phyloP scores from a whole-genome alignment of 371 early-diverging fungal species.

The Chytridiales sp. region DNA sequence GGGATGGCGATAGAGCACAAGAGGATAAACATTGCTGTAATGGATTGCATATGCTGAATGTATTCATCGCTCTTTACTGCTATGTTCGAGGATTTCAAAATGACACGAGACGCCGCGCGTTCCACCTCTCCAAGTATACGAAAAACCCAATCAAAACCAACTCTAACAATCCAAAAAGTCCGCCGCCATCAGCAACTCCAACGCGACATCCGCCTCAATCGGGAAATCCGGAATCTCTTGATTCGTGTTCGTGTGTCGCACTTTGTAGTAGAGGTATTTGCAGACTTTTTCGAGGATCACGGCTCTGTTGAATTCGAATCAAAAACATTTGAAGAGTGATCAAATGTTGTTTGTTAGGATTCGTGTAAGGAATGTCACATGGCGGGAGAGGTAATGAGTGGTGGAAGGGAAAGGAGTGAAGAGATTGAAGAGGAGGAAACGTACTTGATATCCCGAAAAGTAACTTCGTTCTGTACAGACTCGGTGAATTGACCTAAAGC shows the following conservation, averaged over 20 bases:
- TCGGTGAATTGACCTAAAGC: slow-evolving; percentile 83
- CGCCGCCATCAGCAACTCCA: slow-evolving; percentile 94
- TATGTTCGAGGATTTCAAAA: too few relatives aligned
- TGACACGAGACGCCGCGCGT: too few relatives aligned
- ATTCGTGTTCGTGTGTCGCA: slow-evolving; percentile 46
- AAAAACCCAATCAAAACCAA: too few relatives aligned
- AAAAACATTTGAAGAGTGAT: too few relatives aligned
- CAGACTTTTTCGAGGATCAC: slow-evolving; percentile 89
- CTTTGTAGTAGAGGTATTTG: slow-evolving; percentile 76
- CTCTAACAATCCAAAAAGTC: slow-evolving; percentile 85
- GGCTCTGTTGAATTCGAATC: slow-evolving; percentile 68
- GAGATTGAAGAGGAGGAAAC: slow-evolving; percentile 14
- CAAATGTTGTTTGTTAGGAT: too few relatives aligned
- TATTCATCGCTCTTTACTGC: too few relatives aligned
- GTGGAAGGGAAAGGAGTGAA: neutral
- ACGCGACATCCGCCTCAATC: slow-evolving; percentile 83
- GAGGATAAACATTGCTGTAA: too few relatives aligned
- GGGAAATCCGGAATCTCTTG: slow-evolving; percentile 83
- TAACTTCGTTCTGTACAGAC: slow-evolving; percentile 80
- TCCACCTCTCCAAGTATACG: too few relatives aligned
- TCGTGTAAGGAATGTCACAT: neutral
- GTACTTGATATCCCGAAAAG: slow-evolving; percentile 89
- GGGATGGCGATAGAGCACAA: too few relatives aligned
- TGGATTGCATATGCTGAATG: too few relatives aligned
- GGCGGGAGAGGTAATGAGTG: neutral